Percentiles rank a stretch among this genome's conserved stretches.
These are phyloP conservation scores for Mycosphaerella sp. DNA, from an alignment of 2,329 filamentous ascomycete genomes.

Conservation along the genomic window DNA sequence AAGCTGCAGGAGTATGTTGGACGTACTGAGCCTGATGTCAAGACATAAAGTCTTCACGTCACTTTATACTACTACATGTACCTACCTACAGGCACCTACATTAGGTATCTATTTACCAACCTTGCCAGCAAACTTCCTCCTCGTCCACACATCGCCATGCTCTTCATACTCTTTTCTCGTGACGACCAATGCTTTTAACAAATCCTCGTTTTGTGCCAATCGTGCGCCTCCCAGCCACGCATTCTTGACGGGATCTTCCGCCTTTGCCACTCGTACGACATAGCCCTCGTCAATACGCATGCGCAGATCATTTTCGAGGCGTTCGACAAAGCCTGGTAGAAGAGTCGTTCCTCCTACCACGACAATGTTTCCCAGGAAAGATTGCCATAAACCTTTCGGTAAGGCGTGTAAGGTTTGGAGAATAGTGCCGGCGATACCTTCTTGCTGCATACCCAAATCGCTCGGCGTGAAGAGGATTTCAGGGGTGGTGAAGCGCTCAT, in stretches of 20 bases:
- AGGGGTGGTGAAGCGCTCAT: constrained; percentile 85
- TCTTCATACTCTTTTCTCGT: constrained; percentile 89
- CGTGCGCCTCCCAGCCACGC: constrained; percentile 82
- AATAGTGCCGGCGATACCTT: constrained; percentile 75
- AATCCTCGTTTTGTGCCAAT: constrained; percentile 62
- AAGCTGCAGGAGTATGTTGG: constrained; percentile 93
- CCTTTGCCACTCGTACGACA: constrained; percentile 63
- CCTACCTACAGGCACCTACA: too few relatives aligned
- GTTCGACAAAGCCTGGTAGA: constrained; percentile 72
- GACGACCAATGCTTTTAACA: constrained; percentile 61
- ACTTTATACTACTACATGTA: neutral
- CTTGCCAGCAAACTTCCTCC: constrained; percentile 32
- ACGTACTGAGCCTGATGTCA: constrained; percentile 89
- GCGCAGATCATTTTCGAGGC: constrained; percentile 47
- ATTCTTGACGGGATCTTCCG: constrained; percentile 66
- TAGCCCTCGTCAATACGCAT: constrained; percentile 56
- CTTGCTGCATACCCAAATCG: constrained; percentile 78
- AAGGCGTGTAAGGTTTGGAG: constrained; percentile 68
- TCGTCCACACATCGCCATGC: constrained; percentile 51
- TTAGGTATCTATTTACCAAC: constrained; percentile 3
- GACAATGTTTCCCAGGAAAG: constrained; percentile 76
- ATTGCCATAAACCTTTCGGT: constrained; percentile 77
- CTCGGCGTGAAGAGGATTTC: constrained; percentile 82
- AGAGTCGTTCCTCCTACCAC: constrained; percentile 81
- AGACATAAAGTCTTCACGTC: constrained; percentile 57